Evolutionary conservation across 352 stramenopile species (phyloP).

Genomic region (Pythium volutum): DNA sequence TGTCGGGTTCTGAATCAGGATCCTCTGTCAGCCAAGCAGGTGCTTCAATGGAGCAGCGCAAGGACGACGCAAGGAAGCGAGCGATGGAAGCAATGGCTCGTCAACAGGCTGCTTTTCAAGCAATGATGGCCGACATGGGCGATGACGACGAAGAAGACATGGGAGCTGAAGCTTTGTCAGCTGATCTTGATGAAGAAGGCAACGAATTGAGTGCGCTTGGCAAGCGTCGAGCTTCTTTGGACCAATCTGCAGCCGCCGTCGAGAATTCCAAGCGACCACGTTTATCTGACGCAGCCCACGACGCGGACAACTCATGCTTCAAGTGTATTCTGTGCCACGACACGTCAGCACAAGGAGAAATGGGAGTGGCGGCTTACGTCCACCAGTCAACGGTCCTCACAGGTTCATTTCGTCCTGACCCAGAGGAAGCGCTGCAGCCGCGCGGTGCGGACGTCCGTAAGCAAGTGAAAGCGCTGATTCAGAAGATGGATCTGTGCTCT

Average conservation of each 20-base stretch:
- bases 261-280: constrained; percentile 49
- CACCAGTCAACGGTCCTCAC: constrained; percentile 86
- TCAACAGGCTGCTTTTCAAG: constrained; percentile 80
- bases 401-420: constrained; percentile 65
- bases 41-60: constrained; percentile 66
- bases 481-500: constrained; percentile 85
- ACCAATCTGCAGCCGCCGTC: constrained; percentile 29
- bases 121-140: constrained; percentile 66
- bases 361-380: constrained; percentile 82
- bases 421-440: constrained; percentile 51
- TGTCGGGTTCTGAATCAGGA: not conserved
- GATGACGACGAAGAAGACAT: constrained; percentile 27
- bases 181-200: not conserved
- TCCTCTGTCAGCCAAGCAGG: not conserved
- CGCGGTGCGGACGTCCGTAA: constrained; percentile 53
- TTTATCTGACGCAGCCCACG: constrained; percentile 29
- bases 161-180: constrained; percentile 11
- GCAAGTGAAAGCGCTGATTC: constrained; percentile 69
- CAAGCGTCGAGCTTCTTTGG: constrained; percentile 48
- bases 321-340: constrained; percentile 89
- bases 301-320: constrained; percentile 30
- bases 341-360: constrained; percentile 69
- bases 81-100: constrained; percentile 78
- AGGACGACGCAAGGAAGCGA: constrained; percentile 73
- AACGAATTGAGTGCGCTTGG: constrained; percentile 23